Conservation (phyloP, 2,329 filamentous ascomycete genomes). For the Gaeumannomyces sp. region DNA sequence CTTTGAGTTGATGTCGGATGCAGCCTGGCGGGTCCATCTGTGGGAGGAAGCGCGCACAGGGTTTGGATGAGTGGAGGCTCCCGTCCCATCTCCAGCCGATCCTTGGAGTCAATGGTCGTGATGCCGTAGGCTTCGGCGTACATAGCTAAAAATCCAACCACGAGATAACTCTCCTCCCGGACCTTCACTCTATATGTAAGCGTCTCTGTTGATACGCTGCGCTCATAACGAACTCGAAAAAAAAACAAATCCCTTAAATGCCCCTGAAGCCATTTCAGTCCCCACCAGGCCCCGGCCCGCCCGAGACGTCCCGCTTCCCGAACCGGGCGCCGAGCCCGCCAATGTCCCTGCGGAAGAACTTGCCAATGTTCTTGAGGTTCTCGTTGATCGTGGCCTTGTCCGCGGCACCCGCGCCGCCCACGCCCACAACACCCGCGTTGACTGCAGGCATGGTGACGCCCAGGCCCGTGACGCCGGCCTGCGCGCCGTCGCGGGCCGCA, state of each 20-base stretch:
- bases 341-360: slow-evolving; percentile 89
- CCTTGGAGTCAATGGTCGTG: too few species aligned
- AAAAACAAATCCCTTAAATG: neutral
- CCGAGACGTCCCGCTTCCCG: slow-evolving; percentile 50
- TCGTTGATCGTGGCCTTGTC: slow-evolving; percentile 76
- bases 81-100: too few species aligned
- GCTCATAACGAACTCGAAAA: neutral
- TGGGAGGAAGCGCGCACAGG: too few species aligned
- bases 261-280: slow-evolving; percentile 1
- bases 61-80: too few species aligned
- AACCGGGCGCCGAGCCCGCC: slow-evolving; percentile 69
- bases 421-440: slow-evolving; percentile 29
- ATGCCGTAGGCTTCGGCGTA: too few species aligned
- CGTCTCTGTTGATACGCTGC: too few species aligned
- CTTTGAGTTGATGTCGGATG: neutral
- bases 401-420: slow-evolving; percentile 16
- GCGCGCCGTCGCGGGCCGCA: slow-evolving; percentile 70
- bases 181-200: fast-evolving
- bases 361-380: slow-evolving; percentile 91
- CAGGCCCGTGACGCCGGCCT: slow-evolving; percentile 60
- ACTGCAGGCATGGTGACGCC: slow-evolving; percentile 67
- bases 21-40: neutral
- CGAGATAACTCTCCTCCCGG: neutral
- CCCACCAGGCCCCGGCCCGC: slow-evolving; percentile 20
- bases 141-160: neutral